Base-by-base conservation (phyloP, 306 rosid genomes). In the Pyrus communis region DNA sequence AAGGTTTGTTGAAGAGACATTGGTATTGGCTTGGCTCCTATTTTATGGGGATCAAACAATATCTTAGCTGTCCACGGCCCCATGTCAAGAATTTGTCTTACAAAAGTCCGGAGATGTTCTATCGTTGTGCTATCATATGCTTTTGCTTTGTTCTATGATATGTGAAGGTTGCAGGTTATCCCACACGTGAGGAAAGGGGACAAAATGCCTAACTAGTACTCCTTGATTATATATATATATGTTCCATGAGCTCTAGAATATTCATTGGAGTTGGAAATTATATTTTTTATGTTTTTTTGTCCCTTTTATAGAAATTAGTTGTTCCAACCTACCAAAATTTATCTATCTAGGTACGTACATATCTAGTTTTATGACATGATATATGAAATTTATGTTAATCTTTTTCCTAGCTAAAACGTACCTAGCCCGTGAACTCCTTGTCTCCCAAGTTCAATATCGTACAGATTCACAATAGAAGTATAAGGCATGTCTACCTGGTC, bases 151-250 rank as follows among this genome's bases (percentile, higher is more conserved):
- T 87, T 86, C 82, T 43, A 67, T 58, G 63, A 58, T 77, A 75
- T 35, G 42, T 7, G 42, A 35, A 35, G 73, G 60, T 79, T 81
- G 84, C 68, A 81, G 84, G 85, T 69, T 82, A 78, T 81, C 89
- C 82, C 75, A 89, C 93, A 87, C 84, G 96, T 85, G 97, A 88
- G 88, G 89, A 85, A 81, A 89, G 83, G 86, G 79, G 96, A 89
- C 91, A 87, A 90, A n/a, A 14, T 69, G 69, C 43, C 8, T 15
- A 49, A 49, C 49, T 75, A 71, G 86, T 86, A 80, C 67, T 49
- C 42, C 42, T 35, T 69, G 69, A 67, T 79, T 12, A 27, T 60
- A 12, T 60, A 25, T 27, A 12, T 60, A 25, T 27, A 14, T 60
- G 87, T 77, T 72, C 69, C 83, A 67, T 72, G 83, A 79, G 80